phyloP scores from a whole-genome alignment of 805 yeast species.

The Cyberlindnera xylosilytica region DNA sequence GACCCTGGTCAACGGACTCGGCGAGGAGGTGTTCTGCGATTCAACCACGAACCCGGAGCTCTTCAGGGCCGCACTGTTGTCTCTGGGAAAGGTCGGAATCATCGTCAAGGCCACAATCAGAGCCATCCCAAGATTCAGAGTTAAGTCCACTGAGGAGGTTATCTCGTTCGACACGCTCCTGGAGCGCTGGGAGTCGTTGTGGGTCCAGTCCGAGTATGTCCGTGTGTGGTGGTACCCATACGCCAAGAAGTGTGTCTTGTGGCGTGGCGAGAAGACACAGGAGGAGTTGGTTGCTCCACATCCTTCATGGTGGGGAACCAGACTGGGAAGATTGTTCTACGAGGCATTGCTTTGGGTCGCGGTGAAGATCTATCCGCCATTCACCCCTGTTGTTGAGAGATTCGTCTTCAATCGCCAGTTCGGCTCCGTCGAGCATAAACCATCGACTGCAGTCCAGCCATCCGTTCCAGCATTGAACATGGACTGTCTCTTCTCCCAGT shows the following conservation, averaged over 20 bases:
- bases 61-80: conserved; percentile 78
- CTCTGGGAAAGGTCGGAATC: conserved; percentile 89
- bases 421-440: conserved; percentile 67
- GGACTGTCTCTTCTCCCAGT: conserved; percentile 94
- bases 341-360: conserved; percentile 77
- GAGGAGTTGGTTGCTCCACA: conserved; percentile 64
- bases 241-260: conserved; percentile 75
- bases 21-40: conserved; percentile 53
- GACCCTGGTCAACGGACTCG: conserved; percentile 71
- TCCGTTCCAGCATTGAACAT: conserved; percentile 87
- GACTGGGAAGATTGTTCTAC: conserved; percentile 73
- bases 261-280: conserved; percentile 82
- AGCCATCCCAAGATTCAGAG: conserved; percentile 77
- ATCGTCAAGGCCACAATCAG: conserved; percentile 84
- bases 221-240: conserved; percentile 99
- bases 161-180: conserved; percentile 73
- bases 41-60: conserved; percentile 59
- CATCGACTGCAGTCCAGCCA: conserved; percentile 65
- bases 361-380: conserved; percentile 65
- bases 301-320: conserved; percentile 82
- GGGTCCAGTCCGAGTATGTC: conserved; percentile 88
- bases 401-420: conserved; percentile 85
- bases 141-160: conserved; percentile 78
- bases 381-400: conserved; percentile 81
- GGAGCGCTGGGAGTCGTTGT: conserved; percentile 68